phyloP scores from a whole-genome alignment of 495 filamentous ascomycete species.

The Sordaria brevicollis region DNA sequence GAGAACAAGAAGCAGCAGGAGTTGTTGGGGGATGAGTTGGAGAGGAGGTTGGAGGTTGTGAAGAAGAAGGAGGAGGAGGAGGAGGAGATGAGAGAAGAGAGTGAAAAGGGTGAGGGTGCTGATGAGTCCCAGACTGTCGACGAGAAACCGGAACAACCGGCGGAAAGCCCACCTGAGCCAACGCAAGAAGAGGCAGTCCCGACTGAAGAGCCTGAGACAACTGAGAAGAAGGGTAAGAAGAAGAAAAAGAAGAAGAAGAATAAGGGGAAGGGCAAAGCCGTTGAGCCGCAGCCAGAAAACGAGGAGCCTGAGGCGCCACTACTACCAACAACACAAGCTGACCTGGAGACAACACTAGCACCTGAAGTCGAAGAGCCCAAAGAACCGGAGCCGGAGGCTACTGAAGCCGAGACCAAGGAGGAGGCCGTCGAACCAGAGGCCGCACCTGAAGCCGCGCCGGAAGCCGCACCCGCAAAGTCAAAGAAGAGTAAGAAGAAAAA shows the following conservation, averaged over 20 bases:
- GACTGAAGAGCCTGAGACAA: no score
- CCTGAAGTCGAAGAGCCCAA: background rate
- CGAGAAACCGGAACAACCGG: background rate
- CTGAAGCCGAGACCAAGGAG: background rate
- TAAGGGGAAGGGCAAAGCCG: conserved; percentile 4
- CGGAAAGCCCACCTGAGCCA: background rate
- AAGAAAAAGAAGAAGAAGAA: background rate
- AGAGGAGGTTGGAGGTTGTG: background rate
- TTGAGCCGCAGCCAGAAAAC: background rate
- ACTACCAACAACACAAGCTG: no score
- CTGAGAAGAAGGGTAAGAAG: no score
- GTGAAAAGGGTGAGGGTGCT: background rate
- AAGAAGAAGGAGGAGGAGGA: background rate
- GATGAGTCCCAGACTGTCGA: background rate
- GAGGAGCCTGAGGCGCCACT: background rate
- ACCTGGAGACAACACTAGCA: no score
- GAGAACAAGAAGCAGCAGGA: background rate
- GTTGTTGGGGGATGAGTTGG: background rate
- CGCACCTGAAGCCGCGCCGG: background rate
- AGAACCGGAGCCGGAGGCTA: background rate
- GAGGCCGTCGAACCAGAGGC: background rate
- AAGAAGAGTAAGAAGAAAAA: conserved; percentile 19
- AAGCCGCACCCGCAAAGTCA: background rate
- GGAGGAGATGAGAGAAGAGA: background rate
- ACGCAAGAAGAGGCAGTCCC: background rate